Percentiles rank a stretch among this genome's conserved stretches.
These are phyloP conservation scores for Lecanosticta acicola DNA, from an alignment of 2,329 filamentous ascomycete species.

Conservation along the genomic window DNA sequence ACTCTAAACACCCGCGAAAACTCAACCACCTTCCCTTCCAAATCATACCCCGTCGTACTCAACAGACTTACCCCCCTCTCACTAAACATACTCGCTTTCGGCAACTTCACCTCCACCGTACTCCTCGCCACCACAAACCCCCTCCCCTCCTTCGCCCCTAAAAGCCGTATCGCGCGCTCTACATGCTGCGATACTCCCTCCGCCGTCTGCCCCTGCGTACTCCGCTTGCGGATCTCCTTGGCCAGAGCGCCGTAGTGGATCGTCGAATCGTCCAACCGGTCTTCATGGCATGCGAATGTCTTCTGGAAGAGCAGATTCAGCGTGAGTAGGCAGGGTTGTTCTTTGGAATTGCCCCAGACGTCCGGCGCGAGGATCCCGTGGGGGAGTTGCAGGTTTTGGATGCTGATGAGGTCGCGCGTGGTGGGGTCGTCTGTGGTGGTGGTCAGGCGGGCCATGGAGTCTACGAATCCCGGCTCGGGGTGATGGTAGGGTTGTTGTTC, in stretches of 20 bases:
- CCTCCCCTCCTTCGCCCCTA: slow-evolving; percentile 26
- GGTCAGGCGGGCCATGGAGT: too few species aligned
- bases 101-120: slow-evolving; percentile 46
- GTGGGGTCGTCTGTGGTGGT: not conserved
- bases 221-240: slow-evolving; percentile 50
- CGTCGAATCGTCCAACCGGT: slow-evolving; percentile 62
- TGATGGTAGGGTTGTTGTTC: too few species aligned
- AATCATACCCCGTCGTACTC: slow-evolving; percentile 27
- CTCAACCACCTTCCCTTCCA: slow-evolving; percentile 33
- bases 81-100: slow-evolving; percentile 65
- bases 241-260: slow-evolving; percentile 69
- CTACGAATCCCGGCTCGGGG: too few species aligned
- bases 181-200: slow-evolving; percentile 20
- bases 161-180: slow-evolving; percentile 16
- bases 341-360: slow-evolving; percentile 61
- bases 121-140: slow-evolving; percentile 19
- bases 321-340: slow-evolving; percentile 59
- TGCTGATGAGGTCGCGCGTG: slow-evolving; percentile 41
- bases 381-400: slow-evolving; percentile 56
- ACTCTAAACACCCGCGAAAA: slow-evolving; percentile 26
- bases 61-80: slow-evolving; percentile 36
- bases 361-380: slow-evolving; percentile 54
- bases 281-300: slow-evolving; percentile 51
- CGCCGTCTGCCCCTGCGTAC: slow-evolving; percentile 12
- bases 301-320: slow-evolving; percentile 53